These are phyloP conservation scores for Leccinum cinnamomeum DNA, from an alignment of 1,284 basidiomycete species.

Conservation along the genomic window DNA sequence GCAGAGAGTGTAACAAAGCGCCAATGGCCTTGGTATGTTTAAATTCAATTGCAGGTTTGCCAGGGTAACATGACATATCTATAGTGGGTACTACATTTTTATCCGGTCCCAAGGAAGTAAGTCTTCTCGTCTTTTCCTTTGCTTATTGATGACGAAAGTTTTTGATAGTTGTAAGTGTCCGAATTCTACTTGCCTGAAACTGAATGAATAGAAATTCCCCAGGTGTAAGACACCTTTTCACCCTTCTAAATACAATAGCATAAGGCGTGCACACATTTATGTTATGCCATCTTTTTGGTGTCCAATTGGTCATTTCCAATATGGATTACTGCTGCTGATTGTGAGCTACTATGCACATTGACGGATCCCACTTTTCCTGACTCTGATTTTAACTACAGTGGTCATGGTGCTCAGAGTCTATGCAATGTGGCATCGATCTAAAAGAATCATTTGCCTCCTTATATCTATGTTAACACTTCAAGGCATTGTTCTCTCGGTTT, in stretches of 20 bases:
- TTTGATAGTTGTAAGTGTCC: neutral
- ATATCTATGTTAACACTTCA: neutral
- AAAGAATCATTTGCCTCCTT: neutral
- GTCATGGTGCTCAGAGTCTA: neutral
- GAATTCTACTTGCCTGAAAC: neutral
- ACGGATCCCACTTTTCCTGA: neutral
- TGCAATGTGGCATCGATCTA: neutral
- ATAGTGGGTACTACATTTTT: neutral
- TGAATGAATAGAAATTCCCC: neutral
- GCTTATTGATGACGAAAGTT: neutral
- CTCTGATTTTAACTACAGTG: neutral
- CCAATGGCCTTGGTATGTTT: neutral
- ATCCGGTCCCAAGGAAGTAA: neutral
- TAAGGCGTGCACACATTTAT: neutral
- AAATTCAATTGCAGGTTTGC: neutral
- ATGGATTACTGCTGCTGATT: neutral
- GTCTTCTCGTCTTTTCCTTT: neutral
- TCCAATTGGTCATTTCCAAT: neutral
- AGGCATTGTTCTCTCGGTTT: neutral
- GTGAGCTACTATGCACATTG: neutral
- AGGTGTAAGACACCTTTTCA: neutral
- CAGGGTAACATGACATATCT: neutral
- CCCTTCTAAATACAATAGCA: neutral
- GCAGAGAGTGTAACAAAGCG: constrained; percentile 20
- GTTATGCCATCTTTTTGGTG: neutral